Conservation (phyloP, 805 yeast species). For the Wickerhamiella domercqiae region DNA sequence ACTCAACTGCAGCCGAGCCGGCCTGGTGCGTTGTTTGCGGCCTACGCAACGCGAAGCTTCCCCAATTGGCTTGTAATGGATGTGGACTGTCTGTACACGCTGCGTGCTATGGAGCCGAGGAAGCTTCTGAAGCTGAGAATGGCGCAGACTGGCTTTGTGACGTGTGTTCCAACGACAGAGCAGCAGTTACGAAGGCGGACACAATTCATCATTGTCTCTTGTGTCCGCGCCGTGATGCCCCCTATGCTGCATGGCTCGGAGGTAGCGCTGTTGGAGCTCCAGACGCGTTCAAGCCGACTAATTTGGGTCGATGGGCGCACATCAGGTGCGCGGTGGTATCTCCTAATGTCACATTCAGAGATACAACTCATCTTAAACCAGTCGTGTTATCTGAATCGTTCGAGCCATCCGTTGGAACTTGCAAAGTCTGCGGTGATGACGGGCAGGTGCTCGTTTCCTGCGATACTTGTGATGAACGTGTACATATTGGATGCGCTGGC, state of each 20-base stretch:
- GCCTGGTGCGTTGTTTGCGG: constrained; percentile 14
- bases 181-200: constrained; percentile 14
- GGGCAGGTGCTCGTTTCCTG: constrained; percentile 8
- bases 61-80: constrained; percentile 7
- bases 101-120: constrained; percentile 12
- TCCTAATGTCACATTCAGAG: constrained; percentile 4
- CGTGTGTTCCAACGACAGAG: constrained; percentile 60
- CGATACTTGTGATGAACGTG: constrained; percentile 7
- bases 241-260: constrained; percentile 12
- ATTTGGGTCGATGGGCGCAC: constrained; percentile 14
- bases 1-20: neutral
- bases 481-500: constrained; percentile 49
- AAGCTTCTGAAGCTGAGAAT: constrained; percentile 26
- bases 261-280: constrained; percentile 6
- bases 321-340: constrained; percentile 14
- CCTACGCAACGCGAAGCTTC: constrained; percentile 12
- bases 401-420: neutral
- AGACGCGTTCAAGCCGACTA: constrained; percentile 13
- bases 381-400: neutral
- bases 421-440: constrained; percentile 6
- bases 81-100: constrained; percentile 13
- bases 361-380: constrained; percentile 5
- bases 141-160: constrained; percentile 34
- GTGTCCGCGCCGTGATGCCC: constrained; percentile 10
- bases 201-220: constrained; percentile 21